A percentile compares a stretch with the other conserved stretches of the same genome.
Conservation (phyloP, 2,329 filamentous ascomycete genomes). For the Diaporthe longicolla region DNA sequence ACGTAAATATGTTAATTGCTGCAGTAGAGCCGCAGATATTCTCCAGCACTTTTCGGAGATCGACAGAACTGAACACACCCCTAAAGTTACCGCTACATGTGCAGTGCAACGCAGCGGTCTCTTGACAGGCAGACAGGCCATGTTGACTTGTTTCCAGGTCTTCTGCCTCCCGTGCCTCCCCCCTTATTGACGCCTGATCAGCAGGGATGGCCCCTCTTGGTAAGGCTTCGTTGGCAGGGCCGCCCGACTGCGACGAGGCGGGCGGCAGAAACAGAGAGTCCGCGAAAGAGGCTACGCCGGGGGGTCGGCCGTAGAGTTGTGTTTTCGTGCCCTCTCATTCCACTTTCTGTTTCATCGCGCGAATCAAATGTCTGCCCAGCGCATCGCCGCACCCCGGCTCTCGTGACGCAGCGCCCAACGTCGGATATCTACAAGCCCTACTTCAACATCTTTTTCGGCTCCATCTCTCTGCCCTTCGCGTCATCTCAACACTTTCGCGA, state of each 20-base stretch:
- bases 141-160: conserved; percentile 25
- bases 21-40: conserved; percentile 33
- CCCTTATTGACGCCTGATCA: conserved; percentile 41
- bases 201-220: conserved; percentile 39
- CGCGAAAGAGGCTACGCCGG: not conserved
- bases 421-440: conserved; percentile 29
- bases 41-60: conserved; percentile 35
- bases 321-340: conserved; percentile 16
- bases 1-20: conserved; percentile 12
- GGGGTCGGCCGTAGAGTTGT: conserved; percentile 23
- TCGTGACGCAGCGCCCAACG: conserved; percentile 28
- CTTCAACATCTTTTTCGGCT: not conserved
- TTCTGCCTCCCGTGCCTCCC: conserved; percentile 19
- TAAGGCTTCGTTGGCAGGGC: conserved; percentile 33
- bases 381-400: conserved; percentile 28
- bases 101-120: conserved; percentile 37
- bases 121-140: conserved; percentile 35
- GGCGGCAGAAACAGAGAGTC: conserved; percentile 11
- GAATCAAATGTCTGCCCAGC: conserved; percentile 32
- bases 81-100: conserved; percentile 22
- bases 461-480: not conserved
- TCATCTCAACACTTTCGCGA: not conserved
- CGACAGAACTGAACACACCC: conserved; percentile 33
- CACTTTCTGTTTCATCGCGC: conserved; percentile 18
- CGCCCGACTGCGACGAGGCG: conserved; percentile 29